Percentiles rank a stretch among this genome's conserved stretches.
These are phyloP conservation scores for Teunomyces barrocoloradensis DNA, from an alignment of 805 yeast genomes.

Conservation along the genomic window DNA sequence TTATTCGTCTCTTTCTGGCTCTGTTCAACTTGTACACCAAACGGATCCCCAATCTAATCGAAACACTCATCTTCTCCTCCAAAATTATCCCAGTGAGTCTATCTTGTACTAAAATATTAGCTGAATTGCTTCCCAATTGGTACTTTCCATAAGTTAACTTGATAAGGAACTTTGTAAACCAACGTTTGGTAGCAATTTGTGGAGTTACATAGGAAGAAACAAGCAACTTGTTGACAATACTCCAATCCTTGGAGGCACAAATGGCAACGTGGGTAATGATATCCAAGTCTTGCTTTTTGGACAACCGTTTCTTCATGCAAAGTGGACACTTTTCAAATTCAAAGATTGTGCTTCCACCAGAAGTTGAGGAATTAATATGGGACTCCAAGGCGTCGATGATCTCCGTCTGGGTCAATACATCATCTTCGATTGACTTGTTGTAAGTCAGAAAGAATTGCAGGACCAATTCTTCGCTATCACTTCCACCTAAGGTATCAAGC, in stretches of 20 bases:
- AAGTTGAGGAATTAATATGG: slow-evolving; percentile 22
- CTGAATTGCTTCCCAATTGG: slow-evolving; percentile 79
- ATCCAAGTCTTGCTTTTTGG: slow-evolving; percentile 56
- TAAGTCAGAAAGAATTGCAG: slow-evolving; percentile 48
- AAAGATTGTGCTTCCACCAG: slow-evolving; percentile 43
- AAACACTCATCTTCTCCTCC: slow-evolving; percentile 90
- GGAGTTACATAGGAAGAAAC: slow-evolving; percentile 74
- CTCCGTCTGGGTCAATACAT: slow-evolving; percentile 43
- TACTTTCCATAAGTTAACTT: slow-evolving; percentile 88
- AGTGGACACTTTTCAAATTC: slow-evolving; percentile 75
- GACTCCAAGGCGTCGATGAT: slow-evolving; percentile 47
- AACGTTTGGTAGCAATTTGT: slow-evolving; percentile 77
- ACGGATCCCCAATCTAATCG: slow-evolving; percentile 84
- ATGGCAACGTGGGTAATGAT: slow-evolving; percentile 84
- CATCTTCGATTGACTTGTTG: slow-evolving; percentile 53
- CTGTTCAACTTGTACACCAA: slow-evolving; percentile 67
- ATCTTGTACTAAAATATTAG: slow-evolving; percentile 92
- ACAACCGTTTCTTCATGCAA: slow-evolving; percentile 61
- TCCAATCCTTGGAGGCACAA: slow-evolving; percentile 79
- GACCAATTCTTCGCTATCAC: slow-evolving; percentile 52
- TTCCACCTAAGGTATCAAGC: slow-evolving; percentile 61
- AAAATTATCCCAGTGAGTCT: slow-evolving; percentile 82
- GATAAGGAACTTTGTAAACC: slow-evolving; percentile 82
- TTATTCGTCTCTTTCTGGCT: slow-evolving; percentile 58
- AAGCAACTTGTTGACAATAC: slow-evolving; percentile 59